These are phyloP conservation scores for Ophiostoma ips DNA, from an alignment of 2,329 filamentous ascomycete genomes.

Conservation along the genomic window DNA sequence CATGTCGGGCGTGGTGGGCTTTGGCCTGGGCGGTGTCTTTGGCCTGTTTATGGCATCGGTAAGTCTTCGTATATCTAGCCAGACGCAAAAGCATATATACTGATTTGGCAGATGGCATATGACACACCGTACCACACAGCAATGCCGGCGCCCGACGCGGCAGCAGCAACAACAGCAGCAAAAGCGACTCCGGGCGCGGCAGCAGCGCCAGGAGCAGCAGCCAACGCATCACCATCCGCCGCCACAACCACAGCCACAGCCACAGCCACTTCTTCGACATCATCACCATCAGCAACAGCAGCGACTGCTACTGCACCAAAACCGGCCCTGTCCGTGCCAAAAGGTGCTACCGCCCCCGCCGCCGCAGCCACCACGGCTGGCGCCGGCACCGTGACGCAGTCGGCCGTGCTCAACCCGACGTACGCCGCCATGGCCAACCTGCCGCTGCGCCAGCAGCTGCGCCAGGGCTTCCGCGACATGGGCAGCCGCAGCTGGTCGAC, in stretches of 20 bases:
- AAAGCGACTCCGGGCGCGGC: neutral
- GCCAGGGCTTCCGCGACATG: conserved; percentile 87
- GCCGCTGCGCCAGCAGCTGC: conserved; percentile 72
- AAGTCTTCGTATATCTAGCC: too few species aligned
- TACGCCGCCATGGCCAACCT: conserved; percentile 39
- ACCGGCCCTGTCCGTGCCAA: neutral
- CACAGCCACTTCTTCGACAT: neutral
- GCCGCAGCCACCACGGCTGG: neutral
- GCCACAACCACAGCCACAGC: neutral
- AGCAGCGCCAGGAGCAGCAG: neutral
- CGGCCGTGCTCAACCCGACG: conserved; percentile 13
- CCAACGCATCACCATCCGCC: neutral
- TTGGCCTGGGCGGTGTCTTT: conserved; percentile 84
- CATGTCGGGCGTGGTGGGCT: conserved; percentile 86
- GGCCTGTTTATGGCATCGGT: conserved; percentile 97
- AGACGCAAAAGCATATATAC: too few species aligned
- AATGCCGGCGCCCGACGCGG: conserved; percentile 12
- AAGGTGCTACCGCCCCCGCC: neutral
- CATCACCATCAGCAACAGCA: conserved; percentile 2
- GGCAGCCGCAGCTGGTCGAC: conserved; percentile 66
- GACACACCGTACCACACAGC: conserved; percentile 67
- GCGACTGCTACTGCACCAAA: neutral
- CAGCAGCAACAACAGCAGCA: neutral
- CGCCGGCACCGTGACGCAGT: conserved; percentile 14
- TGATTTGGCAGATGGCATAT: conserved; percentile 69